Base-by-base conservation (phyloP, 176 grass and related monocot genomes). In the Carex kokanica region DNA sequence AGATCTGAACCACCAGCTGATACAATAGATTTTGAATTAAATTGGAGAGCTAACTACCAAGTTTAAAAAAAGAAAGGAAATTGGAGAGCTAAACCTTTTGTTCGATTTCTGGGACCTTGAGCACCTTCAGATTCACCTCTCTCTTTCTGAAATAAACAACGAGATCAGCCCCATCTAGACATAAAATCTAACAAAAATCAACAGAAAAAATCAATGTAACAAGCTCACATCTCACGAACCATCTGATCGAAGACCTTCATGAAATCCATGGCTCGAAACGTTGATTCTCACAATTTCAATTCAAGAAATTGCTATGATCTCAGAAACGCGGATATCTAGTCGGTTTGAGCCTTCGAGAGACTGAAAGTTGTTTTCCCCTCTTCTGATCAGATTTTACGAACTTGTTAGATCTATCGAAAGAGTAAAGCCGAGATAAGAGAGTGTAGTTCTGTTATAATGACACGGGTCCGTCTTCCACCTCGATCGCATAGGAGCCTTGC, bases 111-210 rank as follows among this genome's bases (percentile, higher is more conserved):
- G 97, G 97, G n/a, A 99, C 93, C 88, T 99, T 99, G 86, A 99
- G 97, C 83, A 99, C 97, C 78, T 96, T 99, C 59, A 99, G 85
- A 96, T 99, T 99, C 27, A 99, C 97, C 91, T 99, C 97, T 81
- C 97, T 89, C 84, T 99, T 99, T 82, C 93, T 99, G 89, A 75
- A 84, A 83, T 77, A 21, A 27, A 59, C 85, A 67, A 84, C 77
- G 86, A 32, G 15, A 92, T 87, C 84, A 79, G 64, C 4, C 3
- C 3, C 18, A 61, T 59, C 24, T 12, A 8, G 54, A 40, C 21
- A 66, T 59, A 77, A 82, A 77, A 82, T 70, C 32, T 6, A 69
- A 6, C 18, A 71, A 60, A 25, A 63, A 57, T 74, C 12, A 21
- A 61, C 0, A 9, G 51, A 84, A 81, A 79, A 20, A 21, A 79